Percentiles rank a stretch among this genome's conserved stretches.
Conservation (phyloP, 352 stramenopile genomes). For the Halophytophthora batemanensis region DNA sequence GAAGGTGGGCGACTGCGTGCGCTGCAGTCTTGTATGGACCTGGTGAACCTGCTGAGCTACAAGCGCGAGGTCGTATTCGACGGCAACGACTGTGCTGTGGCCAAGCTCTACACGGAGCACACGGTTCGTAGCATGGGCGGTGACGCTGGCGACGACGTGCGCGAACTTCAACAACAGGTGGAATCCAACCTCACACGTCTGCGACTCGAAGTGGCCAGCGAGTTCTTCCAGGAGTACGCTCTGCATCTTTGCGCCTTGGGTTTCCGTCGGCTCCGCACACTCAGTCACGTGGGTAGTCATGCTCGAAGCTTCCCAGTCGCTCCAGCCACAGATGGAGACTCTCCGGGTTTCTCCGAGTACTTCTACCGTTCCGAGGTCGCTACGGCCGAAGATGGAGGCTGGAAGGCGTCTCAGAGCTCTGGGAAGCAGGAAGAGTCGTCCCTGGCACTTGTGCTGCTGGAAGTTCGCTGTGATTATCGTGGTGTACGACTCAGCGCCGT, state of each 20-base stretch:
- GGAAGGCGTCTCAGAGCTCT: constrained; percentile 8
- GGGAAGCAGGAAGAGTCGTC: constrained; percentile 8
- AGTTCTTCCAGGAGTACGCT: constrained; percentile 70
- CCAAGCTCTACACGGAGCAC: constrained; percentile 76
- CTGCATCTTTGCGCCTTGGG: constrained; percentile 55
- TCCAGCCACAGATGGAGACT: constrained; percentile 24
- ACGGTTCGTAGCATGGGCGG: constrained; percentile 70
- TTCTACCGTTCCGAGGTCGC: constrained; percentile 53
- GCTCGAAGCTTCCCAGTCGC: constrained; percentile 19
- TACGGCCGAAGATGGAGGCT: constrained; percentile 26
- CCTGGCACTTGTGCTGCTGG: constrained; percentile 47
- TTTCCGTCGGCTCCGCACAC: constrained; percentile 56
- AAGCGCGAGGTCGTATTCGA: constrained; percentile 85
- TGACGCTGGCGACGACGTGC: constrained; percentile 52
- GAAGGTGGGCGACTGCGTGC: constrained; percentile 44
- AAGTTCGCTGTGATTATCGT: constrained; percentile 76
- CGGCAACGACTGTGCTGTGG: constrained; percentile 61
- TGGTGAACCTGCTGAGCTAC: constrained; percentile 84
- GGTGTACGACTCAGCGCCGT: constrained; percentile 60
- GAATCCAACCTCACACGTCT: constrained; percentile 65
- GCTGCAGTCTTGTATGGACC: constrained; percentile 76
- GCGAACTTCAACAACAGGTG: constrained; percentile 71
- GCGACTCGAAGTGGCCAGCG: constrained; percentile 62
- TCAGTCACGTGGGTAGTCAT: constrained; percentile 23
- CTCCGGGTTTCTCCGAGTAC: constrained; percentile 64